Evolutionary conservation across 352 stramenopile genomes (phyloP).

Genomic region (Phytopythium oedochilum): DNA sequence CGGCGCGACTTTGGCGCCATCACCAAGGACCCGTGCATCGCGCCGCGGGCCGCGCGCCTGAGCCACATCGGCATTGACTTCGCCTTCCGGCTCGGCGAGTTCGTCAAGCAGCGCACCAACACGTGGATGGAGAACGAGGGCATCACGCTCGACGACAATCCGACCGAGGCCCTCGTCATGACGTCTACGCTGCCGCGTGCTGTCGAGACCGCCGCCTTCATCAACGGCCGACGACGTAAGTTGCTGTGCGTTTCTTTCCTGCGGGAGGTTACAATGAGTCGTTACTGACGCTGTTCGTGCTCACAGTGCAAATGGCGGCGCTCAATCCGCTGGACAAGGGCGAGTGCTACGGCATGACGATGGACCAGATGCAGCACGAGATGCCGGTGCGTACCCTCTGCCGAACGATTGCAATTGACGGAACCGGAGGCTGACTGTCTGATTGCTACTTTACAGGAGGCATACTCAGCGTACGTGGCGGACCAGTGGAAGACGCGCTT

Average conservation of each 20-base stretch:
- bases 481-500: slow-evolving; percentile 82
- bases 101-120: slow-evolving; percentile 81
- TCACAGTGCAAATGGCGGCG: slow-evolving; percentile 70
- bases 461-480: slow-evolving; percentile 55
- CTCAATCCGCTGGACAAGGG: slow-evolving; percentile 83
- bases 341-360: slow-evolving; percentile 82
- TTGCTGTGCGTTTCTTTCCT: slow-evolving; percentile 1
- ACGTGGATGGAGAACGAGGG: slow-evolving; percentile 43
- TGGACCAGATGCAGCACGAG: slow-evolving; percentile 77
- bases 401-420: background rate
- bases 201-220: slow-evolving; percentile 64
- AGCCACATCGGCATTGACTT: slow-evolving; percentile 91
- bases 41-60: slow-evolving; percentile 71
- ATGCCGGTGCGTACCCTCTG: slow-evolving; percentile 31
- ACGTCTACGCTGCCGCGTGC: slow-evolving; percentile 79
- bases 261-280: too few relatives aligned
- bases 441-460: slow-evolving; percentile 31
- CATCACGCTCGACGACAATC: slow-evolving; percentile 32
- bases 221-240: slow-evolving; percentile 38
- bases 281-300: slow-evolving; percentile 6
- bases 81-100: slow-evolving; percentile 87
- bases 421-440: background rate
- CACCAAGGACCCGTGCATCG: slow-evolving; percentile 68
- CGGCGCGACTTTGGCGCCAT: slow-evolving; percentile 59
- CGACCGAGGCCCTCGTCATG: slow-evolving; percentile 57